A percentile compares a stretch with the other conserved stretches of the same genome.
These are phyloP conservation scores for Aspergillus glaucus DNA, from an alignment of 2,329 filamentous ascomycete species.

Conservation along the genomic window DNA sequence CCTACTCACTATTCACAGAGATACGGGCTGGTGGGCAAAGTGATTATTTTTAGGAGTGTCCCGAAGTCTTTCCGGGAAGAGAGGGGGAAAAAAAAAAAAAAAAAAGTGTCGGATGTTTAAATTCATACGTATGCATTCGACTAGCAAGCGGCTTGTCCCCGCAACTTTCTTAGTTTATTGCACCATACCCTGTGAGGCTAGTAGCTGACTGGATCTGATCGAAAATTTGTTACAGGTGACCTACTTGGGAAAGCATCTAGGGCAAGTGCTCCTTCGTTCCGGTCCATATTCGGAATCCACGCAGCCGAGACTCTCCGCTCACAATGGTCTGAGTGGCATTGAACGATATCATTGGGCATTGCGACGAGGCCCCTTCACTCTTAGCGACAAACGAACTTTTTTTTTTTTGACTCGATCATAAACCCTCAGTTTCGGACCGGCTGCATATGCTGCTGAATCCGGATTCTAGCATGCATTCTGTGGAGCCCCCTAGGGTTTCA, in stretches of 20 bases:
- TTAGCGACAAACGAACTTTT: not conserved
- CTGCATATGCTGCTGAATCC: not conserved
- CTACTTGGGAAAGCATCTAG: not conserved
- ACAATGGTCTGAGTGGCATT: not conserved
- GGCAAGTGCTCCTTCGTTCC: not conserved
- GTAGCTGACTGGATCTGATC: not conserved
- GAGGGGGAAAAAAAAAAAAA: no score
- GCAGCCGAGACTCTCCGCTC: not conserved
- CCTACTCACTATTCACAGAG: no score
- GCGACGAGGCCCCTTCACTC: constrained; percentile 4
- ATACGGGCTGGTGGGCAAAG: no score
- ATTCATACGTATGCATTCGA: not conserved
- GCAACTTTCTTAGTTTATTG: not conserved
- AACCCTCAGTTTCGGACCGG: not conserved
- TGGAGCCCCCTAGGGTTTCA: not conserved
- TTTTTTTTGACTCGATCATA: not conserved
- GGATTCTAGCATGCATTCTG: not conserved
- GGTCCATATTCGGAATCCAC: not conserved
- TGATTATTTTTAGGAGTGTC: not conserved
- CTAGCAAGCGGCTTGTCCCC: not conserved
- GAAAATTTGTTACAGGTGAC: not conserved
- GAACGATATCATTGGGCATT: constrained; percentile 2
- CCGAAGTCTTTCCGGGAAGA: not conserved
- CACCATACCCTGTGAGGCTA: not conserved
- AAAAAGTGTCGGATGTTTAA: not conserved